Base-by-base conservation (phyloP, 345 rosid genomes). In the Euclidium syriacum region DNA sequence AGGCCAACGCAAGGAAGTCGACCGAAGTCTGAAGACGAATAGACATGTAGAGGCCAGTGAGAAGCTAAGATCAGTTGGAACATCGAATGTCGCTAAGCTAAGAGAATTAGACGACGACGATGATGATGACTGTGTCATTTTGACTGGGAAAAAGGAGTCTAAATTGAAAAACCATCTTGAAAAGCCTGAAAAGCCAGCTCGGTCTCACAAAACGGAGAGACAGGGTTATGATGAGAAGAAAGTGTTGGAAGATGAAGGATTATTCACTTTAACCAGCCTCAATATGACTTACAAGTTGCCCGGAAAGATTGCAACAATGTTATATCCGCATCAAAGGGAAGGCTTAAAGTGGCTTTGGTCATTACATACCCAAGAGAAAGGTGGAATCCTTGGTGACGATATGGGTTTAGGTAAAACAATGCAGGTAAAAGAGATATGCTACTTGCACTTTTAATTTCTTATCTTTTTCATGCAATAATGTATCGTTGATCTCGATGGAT, bases 351-450 rank as follows among this genome's bases (percentile, higher is more conserved):
- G 99, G 97, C 83, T 94, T 41, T 94, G 99, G 99, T 83, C 95
- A 38, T 77, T 94, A 71, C 97, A 90, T 58, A 84, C 82, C 56
- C 88, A 79, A 73, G 88, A 78, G 20, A 94, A 90, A 76, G 99
- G 99, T 63, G 99, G 99, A 71, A 90, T 94, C 42, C 78, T 94
- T 73, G 97, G 99, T 12, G 99, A 94, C 58, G 99, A 94, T 64
- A 90, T 94, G 99, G 99, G 99, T 32, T 77, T 94, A 67, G 99
- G 99, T 49, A 94, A 94, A 79, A 94, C 99, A n/a, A 94, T 94
- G 99, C 99, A 94, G 91, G 99, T 87, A 73, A 73, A n/a, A 52
- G 40, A 44, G 50, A 23, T 57, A 51, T 10, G 20, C 44, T 18
- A 30, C 30, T 10, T 27, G 7, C 52, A 5, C 26, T 12, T 58